Evolutionary conservation across 2,329 filamentous ascomycete genomes (phyloP), one percentile per base, ranked within the genome.

Genomic region (Verticillium zaregamsianum): DNA sequence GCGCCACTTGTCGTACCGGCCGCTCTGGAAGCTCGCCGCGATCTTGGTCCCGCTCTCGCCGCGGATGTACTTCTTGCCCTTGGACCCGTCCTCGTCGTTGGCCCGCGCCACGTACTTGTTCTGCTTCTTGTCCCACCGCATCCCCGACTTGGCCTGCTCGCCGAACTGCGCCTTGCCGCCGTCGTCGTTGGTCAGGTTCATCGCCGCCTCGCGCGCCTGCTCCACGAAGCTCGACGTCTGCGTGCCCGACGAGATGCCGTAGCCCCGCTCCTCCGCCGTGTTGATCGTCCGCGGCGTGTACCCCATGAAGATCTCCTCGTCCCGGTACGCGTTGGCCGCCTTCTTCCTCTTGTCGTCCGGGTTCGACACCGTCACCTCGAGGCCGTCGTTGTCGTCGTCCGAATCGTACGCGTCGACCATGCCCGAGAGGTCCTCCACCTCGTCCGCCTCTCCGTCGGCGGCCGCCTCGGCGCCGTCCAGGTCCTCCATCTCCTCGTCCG

Each of bases 11-110:
- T 98, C 93, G 79, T 96, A 99, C 55, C 94, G 89, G 39, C 96
- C 95, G 74, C 90, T 93, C 72, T 94, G 89, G 86, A 99, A 98
- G 63, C 85, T 90, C 55, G 95, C 93, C 1, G 95, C 92, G 69
- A 99, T 97, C 81, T 97, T 98, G 80, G 94, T 92, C 60, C 95
- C 95, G 71, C 87, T 92, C 79, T 99, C 95, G 69, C 95, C 93
- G 65, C 86, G 85, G 61, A 97, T 89, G 79, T 97, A 89, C 71
- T 84, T 85, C 63, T 78, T 74, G 57, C 85, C 84, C 71, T 88
- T 89, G 68, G 81, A 96, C 45, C 95, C 95, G 77, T 99, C 96
- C 68, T 96, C 91, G 77, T 99, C 95, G 81, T 99, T 98, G 68
- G 88, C 88, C 39, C 91, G 87, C 14, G 91, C 83, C 39, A 99